phyloP scores from a whole-genome alignment of 176 grass and related monocot genomes.

The Ampelocalamus luodianensis region DNA sequence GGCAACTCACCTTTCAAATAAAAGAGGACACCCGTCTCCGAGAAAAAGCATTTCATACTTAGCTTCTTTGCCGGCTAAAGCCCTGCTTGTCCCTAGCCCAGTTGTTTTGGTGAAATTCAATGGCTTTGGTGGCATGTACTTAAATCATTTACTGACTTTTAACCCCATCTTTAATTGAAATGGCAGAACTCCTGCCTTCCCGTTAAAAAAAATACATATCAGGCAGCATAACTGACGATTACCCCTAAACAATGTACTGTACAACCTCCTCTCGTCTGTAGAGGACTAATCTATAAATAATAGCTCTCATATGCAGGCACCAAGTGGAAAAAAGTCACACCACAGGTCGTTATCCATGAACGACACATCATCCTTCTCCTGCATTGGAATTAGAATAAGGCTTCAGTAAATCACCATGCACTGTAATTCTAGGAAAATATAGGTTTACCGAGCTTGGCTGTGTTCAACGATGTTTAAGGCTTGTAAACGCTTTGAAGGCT shows the following conservation, averaged over 20 bases:
- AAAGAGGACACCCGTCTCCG: too few relatives aligned
- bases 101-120: too few relatives aligned
- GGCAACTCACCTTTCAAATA: too few relatives aligned
- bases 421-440: neutral
- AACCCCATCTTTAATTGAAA: too few relatives aligned
- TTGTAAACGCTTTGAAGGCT: neutral
- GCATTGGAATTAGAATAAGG: constrained; percentile 31
- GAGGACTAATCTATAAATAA: constrained; percentile 12
- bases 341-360: constrained; percentile 72
- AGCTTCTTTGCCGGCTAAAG: too few relatives aligned
- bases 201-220: too few relatives aligned
- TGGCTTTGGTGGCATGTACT: too few relatives aligned
- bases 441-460: neutral
- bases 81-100: too few relatives aligned
- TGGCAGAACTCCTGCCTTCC: too few relatives aligned
- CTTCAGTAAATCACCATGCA: constrained; percentile 1
- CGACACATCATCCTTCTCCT: constrained; percentile 75
- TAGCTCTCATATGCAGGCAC: constrained; percentile 80
- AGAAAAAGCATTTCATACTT: too few relatives aligned
- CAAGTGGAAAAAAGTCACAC: constrained; percentile 80
- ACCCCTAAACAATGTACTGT: constrained; percentile 22
- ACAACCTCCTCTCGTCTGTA: constrained; percentile 9
- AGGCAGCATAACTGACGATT: constrained; percentile 24
- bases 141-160: too few relatives aligned
- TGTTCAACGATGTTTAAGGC: neutral